These are phyloP conservation scores for Rossbeevera mucosa DNA, from an alignment of 768 basidiomycete species.

Conservation along the genomic window DNA sequence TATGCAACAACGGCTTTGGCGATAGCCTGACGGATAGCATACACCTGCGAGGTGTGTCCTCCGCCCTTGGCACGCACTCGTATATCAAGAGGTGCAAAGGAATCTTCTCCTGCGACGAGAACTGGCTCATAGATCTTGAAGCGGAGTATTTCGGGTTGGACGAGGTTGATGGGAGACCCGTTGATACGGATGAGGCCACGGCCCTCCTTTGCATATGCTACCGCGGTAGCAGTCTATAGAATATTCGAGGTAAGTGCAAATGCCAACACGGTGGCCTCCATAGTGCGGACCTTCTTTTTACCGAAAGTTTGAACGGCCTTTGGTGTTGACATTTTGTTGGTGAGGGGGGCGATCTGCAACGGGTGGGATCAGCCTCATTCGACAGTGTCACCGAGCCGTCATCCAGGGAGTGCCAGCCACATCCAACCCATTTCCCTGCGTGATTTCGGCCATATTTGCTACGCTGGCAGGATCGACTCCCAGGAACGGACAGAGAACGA, in stretches of 20 bases:
- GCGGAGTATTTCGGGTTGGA: conserved; percentile 92
- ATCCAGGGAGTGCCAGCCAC: conserved; percentile 32
- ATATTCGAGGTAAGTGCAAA: conserved; percentile 1
- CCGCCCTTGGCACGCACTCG: conserved; percentile 98
- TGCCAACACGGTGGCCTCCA: not conserved
- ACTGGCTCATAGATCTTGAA: conserved; percentile 98
- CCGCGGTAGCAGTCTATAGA: conserved; percentile 89
- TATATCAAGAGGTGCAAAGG: conserved; percentile 86
- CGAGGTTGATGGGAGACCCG: conserved; percentile 92
- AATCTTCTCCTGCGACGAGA: conserved; percentile 88
- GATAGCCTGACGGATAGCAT: conserved; percentile 98
- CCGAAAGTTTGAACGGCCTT: conserved; percentile 99
- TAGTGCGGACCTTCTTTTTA: conserved; percentile 88
- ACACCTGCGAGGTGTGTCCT: conserved; percentile 98
- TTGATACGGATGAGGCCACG: conserved; percentile 96
- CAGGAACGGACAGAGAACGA: not conserved
- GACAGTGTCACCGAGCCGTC: conserved; percentile 13
- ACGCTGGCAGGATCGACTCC: not conserved
- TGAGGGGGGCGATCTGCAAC: conserved; percentile 22
- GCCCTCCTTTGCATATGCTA: conserved; percentile 94
- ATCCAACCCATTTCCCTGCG: conserved; percentile 40
- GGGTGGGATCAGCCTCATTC: conserved; percentile 16
- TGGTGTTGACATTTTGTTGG: conserved; percentile 58
- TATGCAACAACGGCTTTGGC: conserved; percentile 97
- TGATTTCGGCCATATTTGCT: conserved; percentile 13